phyloP scores from a whole-genome alignment of 148 eudicot species.

The Talinum fruticosum region DNA sequence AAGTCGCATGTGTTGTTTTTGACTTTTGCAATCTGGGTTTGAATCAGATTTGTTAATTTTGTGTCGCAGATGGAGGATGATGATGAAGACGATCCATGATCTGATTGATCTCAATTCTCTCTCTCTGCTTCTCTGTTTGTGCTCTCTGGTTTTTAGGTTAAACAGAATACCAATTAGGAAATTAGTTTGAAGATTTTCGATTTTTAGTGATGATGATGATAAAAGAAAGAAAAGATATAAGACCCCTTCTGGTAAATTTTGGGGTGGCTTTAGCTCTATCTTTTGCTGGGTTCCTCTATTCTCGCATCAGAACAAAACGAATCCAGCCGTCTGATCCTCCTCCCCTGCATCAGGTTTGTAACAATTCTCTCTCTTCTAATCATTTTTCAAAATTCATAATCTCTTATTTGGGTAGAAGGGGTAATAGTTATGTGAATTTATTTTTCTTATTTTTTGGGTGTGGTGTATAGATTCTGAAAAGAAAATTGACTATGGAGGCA shows the following conservation, averaged over 20 bases:
- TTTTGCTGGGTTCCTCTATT: slow-evolving; percentile 70
- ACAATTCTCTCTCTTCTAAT: background rate
- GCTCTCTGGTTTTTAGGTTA: background rate
- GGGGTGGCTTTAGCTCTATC: slow-evolving; percentile 74
- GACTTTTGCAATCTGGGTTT: slow-evolving; percentile 5
- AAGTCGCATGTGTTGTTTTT: background rate
- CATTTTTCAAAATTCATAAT: background rate
- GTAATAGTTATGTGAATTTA: background rate
- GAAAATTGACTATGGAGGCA: slow-evolving; percentile 28
- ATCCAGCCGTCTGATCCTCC: slow-evolving; percentile 34
- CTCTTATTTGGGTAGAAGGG: background rate
- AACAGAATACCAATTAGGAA: background rate
- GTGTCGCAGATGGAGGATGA: slow-evolving; percentile 38
- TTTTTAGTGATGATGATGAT: slow-evolving; percentile 26
- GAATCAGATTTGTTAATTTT: background rate
- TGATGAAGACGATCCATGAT: slow-evolving; percentile 39
- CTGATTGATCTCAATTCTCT: slow-evolving; percentile 10
- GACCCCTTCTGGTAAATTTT: slow-evolving; percentile 56
- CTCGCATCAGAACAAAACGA: slow-evolving; percentile 47
- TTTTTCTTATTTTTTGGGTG: background rate
- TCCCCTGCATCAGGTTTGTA: slow-evolving; percentile 24
- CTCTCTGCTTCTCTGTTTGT: background rate
- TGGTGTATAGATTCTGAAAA: slow-evolving; percentile 26
- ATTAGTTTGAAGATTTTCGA: background rate
- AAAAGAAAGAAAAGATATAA: slow-evolving; percentile 45